phyloP scores from a whole-genome alignment of 2,329 filamentous ascomycete genomes.

The Capronia americana region DNA sequence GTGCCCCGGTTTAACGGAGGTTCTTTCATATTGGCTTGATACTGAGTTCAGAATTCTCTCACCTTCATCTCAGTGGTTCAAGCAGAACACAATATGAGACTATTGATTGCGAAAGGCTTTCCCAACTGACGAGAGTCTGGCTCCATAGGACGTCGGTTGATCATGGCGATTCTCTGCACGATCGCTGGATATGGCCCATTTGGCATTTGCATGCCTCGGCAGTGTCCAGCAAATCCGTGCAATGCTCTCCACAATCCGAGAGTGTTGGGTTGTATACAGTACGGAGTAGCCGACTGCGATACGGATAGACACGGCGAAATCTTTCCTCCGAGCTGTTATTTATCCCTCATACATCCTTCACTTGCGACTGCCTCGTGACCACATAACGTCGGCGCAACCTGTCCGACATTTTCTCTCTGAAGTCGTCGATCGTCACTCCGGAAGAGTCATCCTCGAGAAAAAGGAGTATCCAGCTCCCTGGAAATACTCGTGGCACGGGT shows the following conservation, averaged over 20 bases:
- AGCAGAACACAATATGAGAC: background rate
- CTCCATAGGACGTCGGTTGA: no score
- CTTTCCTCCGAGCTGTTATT: background rate
- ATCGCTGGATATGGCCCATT: background rate
- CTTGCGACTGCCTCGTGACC: slow-evolving; percentile 14
- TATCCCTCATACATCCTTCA: slow-evolving; percentile 18
- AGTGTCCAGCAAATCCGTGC: background rate
- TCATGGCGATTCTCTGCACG: background rate
- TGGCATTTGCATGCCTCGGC: background rate
- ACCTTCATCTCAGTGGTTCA: background rate
- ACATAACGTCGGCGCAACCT: background rate
- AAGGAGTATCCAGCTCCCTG: slow-evolving; percentile 13
- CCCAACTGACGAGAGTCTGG: no score
- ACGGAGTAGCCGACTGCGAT: background rate
- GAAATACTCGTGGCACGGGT: slow-evolving; percentile 29
- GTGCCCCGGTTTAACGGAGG: background rate
- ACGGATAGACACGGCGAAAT: slow-evolving; percentile 10
- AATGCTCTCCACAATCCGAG: background rate
- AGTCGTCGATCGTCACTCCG: slow-evolving; percentile 9
- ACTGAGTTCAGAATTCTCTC: background rate
- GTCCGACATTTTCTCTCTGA: background rate
- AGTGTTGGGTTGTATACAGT: background rate
- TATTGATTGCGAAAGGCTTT: background rate
- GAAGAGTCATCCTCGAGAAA: slow-evolving; percentile 17
- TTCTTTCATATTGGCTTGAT: no score